Evolutionary conservation across 768 basidiomycete species (phyloP), one percentile per base, ranked within the genome.

Genomic region (Kwoniella botswanensis): DNA sequence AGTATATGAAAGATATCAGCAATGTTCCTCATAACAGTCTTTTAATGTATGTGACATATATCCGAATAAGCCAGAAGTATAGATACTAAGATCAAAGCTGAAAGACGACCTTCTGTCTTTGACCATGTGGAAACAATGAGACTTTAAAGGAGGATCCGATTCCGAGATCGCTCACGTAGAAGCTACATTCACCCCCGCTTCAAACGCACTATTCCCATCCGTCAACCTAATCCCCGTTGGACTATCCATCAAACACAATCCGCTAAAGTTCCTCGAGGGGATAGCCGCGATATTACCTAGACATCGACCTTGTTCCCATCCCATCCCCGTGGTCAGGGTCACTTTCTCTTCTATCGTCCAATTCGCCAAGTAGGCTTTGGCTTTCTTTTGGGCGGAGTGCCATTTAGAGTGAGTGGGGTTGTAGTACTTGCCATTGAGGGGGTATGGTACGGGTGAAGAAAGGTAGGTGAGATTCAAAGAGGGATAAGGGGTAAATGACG

Each of bases 161-260:
- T 35, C 15, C 18, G 15, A 10, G 22, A 56, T 12, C 55, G 84
- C 88, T 76, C 82, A 93, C 87, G 94, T 92, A 6, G 93, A 86
- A 4, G 93, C 95, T 0, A 89, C 86, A 65, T 92, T 93, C 74
- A 97, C 86, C 0, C 89, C 92, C n/a, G 93, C 87, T 0, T 95
- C 94, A 85, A 94, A 95, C 0, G 88, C 88, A 3, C 90, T 91
- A 6, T 89, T 89, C 43, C 87, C 89, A 79, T 94, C 91, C 0
- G 88, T 88, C 73, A 87, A 85, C 57, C 94, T 90, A 21, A 95
- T 89, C 3, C 93, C 93, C 0, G 92, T 86, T 2, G 92, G 92
- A 22, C 90, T 89, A 70, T 85, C 84, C 65, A 83, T 72, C 21
- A 83, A 67, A 65, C 84, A 85, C 2, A 85, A 64, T 9, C 82